Evolutionary conservation across 2,329 filamentous ascomycete genomes (phyloP).

Genomic region (Amauroascus verrucosus): DNA sequence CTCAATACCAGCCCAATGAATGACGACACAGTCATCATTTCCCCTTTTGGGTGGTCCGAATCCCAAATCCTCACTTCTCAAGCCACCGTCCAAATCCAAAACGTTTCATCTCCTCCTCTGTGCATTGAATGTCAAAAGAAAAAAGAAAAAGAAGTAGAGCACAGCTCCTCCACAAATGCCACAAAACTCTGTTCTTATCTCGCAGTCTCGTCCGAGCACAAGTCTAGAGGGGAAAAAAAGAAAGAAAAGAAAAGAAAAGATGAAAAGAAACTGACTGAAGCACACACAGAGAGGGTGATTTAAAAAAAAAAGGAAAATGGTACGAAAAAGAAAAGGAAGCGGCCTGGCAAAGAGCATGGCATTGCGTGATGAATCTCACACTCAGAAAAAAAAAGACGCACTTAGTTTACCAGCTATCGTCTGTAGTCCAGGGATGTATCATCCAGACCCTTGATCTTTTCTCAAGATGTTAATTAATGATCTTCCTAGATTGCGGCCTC

Average conservation of each 20-base stretch:
- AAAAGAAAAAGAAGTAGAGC: no score
- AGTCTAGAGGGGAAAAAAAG: neutral
- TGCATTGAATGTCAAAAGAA: constrained; percentile 3
- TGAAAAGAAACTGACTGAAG: no score
- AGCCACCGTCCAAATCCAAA: constrained; percentile 11
- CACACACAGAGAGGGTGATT: no score
- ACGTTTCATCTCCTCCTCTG: constrained; percentile 7
- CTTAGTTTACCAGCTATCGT: neutral
- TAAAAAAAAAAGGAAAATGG: neutral
- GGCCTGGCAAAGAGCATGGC: neutral
- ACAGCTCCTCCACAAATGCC: constrained; percentile 1
- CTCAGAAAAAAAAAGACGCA: neutral
- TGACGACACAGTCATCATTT: neutral
- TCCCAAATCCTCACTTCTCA: neutral
- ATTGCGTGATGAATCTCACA: neutral
- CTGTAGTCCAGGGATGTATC: constrained; percentile 4
- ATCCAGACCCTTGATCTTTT: constrained; percentile 4
- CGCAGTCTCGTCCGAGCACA: neutral
- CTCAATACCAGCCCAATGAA: neutral
- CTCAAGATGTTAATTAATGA: constrained; percentile 11
- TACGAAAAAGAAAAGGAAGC: neutral
- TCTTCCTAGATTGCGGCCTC: constrained; percentile 9
- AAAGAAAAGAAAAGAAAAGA: neutral
- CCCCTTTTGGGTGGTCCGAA: neutral
- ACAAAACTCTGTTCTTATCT: no score